These are phyloP conservation scores for Penicillium bialowiezense DNA, from an alignment of 495 filamentous ascomycete genomes.

Conservation along the genomic window DNA sequence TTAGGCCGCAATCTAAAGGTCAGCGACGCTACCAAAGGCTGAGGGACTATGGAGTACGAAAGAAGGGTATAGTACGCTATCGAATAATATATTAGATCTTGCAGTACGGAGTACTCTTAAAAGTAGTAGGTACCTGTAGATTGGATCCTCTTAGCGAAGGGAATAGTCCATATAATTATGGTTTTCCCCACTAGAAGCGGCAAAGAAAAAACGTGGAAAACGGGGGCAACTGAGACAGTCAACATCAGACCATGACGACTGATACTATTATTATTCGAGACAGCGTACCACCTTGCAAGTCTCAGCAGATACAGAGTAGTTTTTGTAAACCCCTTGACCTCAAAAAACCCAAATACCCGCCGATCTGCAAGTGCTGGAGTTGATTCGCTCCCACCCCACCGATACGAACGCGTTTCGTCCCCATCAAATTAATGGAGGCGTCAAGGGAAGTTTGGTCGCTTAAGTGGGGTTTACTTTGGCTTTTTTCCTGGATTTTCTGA, in stretches of 20 bases:
- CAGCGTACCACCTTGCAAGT: too few relatives aligned
- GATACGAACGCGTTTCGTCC: slow-evolving; percentile 18
- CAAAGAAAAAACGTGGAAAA: neutral
- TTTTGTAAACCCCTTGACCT: neutral
- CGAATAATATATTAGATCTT: too few relatives aligned
- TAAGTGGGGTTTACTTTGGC: neutral
- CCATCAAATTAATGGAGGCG: slow-evolving; percentile 7
- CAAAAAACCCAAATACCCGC: slow-evolving; percentile 7
- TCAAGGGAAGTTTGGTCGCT: slow-evolving; percentile 6
- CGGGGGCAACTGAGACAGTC: slow-evolving; percentile 18
- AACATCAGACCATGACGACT: slow-evolving; percentile 5
- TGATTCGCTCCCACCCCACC: slow-evolving; percentile 10
- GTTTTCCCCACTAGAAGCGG: neutral
- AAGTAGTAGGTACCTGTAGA: too few relatives aligned
- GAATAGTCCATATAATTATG: neutral
- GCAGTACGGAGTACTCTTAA: too few relatives aligned
- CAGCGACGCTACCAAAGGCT: neutral
- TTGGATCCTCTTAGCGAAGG: too few relatives aligned
- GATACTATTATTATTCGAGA: too few relatives aligned
- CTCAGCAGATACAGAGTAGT: neutral
- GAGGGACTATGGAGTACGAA: too few relatives aligned
- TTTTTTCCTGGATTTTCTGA: neutral
- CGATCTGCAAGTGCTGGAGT: slow-evolving; percentile 26
- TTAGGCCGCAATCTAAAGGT: neutral
- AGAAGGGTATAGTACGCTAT: too few relatives aligned